Evolutionary conservation across 768 basidiomycete genomes (phyloP).

Genomic region (Gautieria morchelliformis): DNA sequence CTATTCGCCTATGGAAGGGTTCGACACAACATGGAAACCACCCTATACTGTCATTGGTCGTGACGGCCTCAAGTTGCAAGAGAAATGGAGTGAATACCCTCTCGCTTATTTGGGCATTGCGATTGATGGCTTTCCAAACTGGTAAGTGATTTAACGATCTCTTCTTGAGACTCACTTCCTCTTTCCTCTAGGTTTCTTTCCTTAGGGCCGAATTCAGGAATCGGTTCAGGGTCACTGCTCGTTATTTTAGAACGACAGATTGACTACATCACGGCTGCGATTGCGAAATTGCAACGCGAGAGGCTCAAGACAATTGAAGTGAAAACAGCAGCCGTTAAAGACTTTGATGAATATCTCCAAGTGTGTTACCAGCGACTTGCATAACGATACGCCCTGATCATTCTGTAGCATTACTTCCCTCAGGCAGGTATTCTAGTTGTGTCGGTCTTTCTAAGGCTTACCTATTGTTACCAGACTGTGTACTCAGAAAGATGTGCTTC

Average conservation of each 20-base stretch:
- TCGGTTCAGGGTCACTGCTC: constrained; percentile 48
- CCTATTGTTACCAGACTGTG: constrained; percentile 35
- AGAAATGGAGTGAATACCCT: constrained; percentile 47
- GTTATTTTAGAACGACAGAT: constrained; percentile 46
- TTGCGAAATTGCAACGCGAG: constrained; percentile 52
- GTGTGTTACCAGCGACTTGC: constrained; percentile 18
- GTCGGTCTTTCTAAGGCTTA: background rate
- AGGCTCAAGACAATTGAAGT: constrained; percentile 52
- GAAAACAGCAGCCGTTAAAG: constrained; percentile 47
- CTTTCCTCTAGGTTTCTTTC: constrained; percentile 29
- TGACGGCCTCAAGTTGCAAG: constrained; percentile 38
- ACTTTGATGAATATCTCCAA: constrained; percentile 53
- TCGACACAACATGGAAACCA: constrained; percentile 38
- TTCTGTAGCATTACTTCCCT: constrained; percentile 36
- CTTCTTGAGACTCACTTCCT: background rate
- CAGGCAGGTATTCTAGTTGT: constrained; percentile 22
- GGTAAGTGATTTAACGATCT: constrained; percentile 15
- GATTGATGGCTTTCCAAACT: constrained; percentile 61
- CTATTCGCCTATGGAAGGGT: constrained; percentile 28
- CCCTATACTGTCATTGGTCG: constrained; percentile 47
- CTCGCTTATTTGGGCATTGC: constrained; percentile 48
- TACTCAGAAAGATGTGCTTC: constrained; percentile 48
- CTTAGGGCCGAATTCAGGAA: constrained; percentile 46
- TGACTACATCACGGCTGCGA: constrained; percentile 45
- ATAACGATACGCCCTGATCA: constrained; percentile 6